Evolutionary conservation across 176 grass and related monocot genomes (phyloP), one percentile per base, ranked within the genome.

Genomic region (Calamus simplicifolius): DNA sequence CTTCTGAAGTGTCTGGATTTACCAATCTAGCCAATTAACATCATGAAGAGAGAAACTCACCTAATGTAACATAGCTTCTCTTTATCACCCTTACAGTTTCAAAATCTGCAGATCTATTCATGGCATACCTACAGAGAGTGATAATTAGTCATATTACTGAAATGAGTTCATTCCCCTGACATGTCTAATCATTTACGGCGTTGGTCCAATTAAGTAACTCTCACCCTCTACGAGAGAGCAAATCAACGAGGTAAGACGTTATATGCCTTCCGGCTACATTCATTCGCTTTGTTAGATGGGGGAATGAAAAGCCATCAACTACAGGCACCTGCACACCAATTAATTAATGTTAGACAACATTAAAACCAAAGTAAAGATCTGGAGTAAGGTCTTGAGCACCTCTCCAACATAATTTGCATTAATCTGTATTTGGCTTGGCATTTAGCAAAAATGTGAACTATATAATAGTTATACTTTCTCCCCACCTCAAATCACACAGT

Each of bases 241-340:
- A 77, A 73, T 97, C 87, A 69, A 91, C 84, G 82, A 97, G 84
- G 81, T 88, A 97, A 51, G 93, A 91, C 54, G 93, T 97, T 77
- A 97, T 88, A 70, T 97, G 93, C 76, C 93, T 87, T 71, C 93
- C 93, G 77, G 87, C 87, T 73, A 97, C 87, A 79, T 97, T 97
- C 87, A 97, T 97, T 85, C 87, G 71, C 72, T 97, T 97, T 21
- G 93, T 97, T 63, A 97, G 72, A 84, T 97, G 87, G 31, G 84
- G 93, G 76, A 88, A 92, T 51, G 87, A 97, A 71, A 85, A 97
- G 25, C 84, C 87, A 91, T 97, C 93, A 78, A 97, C 93, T 26
- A 97, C 93, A 17, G 87, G 93, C 62, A 97, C 93, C 93, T 97
- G 73, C 17, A 66, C 61, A 17, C 55, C 57, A 66, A 74, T 63